Base-by-base conservation (phyloP, 306 rosid species). In the Senna siamea region DNA sequence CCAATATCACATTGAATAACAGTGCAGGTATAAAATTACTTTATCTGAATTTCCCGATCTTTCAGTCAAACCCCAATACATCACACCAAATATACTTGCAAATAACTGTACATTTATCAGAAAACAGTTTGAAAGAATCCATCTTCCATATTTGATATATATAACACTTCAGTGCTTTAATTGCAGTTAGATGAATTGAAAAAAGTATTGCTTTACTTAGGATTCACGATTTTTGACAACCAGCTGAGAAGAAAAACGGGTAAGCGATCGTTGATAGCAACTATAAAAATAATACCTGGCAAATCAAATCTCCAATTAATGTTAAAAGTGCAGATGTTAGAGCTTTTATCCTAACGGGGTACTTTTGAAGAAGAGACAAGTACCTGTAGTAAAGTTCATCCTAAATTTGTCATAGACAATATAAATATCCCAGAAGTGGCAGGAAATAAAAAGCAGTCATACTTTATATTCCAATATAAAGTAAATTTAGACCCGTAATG, bases 291-390 rank as follows among this genome's bases (percentile, higher is more conserved):
- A 30, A 72, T 78, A 93, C 93, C 98, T 90, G 97, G 84, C 98
- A 93, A 66, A 87, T 55, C 78, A 93, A 76, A 82, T 93, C 98
- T 70, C 97, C 97, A 66, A 83, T 66, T 18, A 88, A 80, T 22
- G 86, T 93, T 73, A 93, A 78, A 35, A 90, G n/a, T n/a, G 97
- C 93, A 59, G 93, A 86, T 48, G 98, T 89, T 54, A 90, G 52
- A 82, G 97, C 93, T 86, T 93, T 90, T 62, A 88, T 71, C 28
- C 75, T 28, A 74, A 87, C 97, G 46, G 96, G 98, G 76, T 93
- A 85, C 84, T 89, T 86, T 56, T 74, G 92, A 18, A 93, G 98
- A 87, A 90, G 90, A 70, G 82, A 70, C 87, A 90, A 72, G 69
- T 90, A 90, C 97, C 98, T 92, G 88, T 0, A 66, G 74, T 47